Conservation (phyloP, 495 filamentous ascomycete genomes). For the Aspergillus funiculosus region DNA sequence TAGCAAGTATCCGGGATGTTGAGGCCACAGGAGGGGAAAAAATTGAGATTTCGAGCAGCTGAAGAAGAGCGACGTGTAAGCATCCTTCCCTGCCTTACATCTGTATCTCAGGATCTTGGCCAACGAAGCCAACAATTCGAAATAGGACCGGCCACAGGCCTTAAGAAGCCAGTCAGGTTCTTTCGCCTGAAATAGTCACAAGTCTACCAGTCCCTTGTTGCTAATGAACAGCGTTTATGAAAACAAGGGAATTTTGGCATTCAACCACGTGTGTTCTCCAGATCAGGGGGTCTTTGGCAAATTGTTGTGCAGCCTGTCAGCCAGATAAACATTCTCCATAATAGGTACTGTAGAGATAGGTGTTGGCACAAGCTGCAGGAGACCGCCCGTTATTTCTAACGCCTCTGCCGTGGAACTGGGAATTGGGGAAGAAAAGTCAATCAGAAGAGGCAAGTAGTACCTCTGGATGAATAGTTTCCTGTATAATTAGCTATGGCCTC, state of each 20-base stretch:
- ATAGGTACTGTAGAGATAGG: not conserved
- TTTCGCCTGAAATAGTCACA: not conserved
- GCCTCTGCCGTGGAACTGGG: conserved; percentile 37
- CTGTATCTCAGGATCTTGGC: conserved; percentile 14
- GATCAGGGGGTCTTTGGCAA: conserved; percentile 3
- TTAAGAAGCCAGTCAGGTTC: conserved; percentile 14
- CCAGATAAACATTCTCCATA: conserved; percentile 1
- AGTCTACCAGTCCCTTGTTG: conserved; percentile 8
- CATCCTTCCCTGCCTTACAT: conserved; percentile 5
- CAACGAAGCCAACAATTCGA: conserved; percentile 10
- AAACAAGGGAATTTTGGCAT: not conserved
- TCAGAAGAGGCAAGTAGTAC: conserved; percentile 7
- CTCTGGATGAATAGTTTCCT: not conserved
- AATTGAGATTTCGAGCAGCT: not conserved
- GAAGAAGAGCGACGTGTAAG: conserved; percentile 1
- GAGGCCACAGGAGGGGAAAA: not conserved
- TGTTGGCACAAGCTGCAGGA: conserved; percentile 31
- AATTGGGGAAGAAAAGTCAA: conserved; percentile 12
- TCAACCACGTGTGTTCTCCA: conserved; percentile 24
- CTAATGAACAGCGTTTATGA: not conserved
- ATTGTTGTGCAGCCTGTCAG: not conserved
- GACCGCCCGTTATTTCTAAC: conserved; percentile 35
- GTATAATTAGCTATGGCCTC: not conserved
- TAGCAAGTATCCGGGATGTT: not conserved
- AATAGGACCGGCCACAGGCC: conserved; percentile 22